phyloP scores from a whole-genome alignment of 768 basidiomycete species.

The Boletus sp. region DNA sequence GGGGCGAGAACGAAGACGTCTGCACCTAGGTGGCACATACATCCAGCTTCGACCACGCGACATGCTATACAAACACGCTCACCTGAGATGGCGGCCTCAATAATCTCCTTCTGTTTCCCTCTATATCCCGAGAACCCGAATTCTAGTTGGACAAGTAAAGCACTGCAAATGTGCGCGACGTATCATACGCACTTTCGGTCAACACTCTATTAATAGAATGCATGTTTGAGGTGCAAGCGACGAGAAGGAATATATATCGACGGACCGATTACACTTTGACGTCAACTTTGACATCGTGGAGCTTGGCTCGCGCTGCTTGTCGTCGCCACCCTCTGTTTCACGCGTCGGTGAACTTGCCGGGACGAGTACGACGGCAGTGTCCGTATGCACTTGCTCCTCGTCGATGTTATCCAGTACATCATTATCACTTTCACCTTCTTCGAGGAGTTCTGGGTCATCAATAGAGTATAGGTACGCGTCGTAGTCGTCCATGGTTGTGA shows the following conservation, averaged over 20 bases:
- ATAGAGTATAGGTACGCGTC: constrained; percentile 24
- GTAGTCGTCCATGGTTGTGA: constrained; percentile 22
- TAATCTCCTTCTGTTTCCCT: constrained; percentile 76
- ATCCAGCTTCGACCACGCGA: neutral
- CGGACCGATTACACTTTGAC: constrained; percentile 17
- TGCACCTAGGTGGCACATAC: constrained; percentile 40
- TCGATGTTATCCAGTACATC: constrained; percentile 25
- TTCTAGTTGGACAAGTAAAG: constrained; percentile 37
- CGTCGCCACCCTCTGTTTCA: neutral
- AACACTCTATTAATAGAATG: constrained; percentile 22
- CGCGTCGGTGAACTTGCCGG: constrained; percentile 14
- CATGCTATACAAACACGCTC: constrained; percentile 3
- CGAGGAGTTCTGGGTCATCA: constrained; percentile 11
- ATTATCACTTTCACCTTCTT: constrained; percentile 17
- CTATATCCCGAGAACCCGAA: constrained; percentile 70
- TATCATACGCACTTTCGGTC: constrained; percentile 21
- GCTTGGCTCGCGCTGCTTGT: neutral
- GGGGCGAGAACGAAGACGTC: constrained; percentile 83
- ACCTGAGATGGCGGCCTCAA: constrained; percentile 70
- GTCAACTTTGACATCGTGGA: neutral
- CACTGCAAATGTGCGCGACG: neutral
- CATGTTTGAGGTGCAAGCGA: neutral
- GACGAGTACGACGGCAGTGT: constrained; percentile 14
- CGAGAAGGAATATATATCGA: neutral
- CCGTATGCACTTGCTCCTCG: constrained; percentile 12